phyloP scores from a whole-genome alignment of 192 early-diverging fungal species.

The Endogone sp. region DNA sequence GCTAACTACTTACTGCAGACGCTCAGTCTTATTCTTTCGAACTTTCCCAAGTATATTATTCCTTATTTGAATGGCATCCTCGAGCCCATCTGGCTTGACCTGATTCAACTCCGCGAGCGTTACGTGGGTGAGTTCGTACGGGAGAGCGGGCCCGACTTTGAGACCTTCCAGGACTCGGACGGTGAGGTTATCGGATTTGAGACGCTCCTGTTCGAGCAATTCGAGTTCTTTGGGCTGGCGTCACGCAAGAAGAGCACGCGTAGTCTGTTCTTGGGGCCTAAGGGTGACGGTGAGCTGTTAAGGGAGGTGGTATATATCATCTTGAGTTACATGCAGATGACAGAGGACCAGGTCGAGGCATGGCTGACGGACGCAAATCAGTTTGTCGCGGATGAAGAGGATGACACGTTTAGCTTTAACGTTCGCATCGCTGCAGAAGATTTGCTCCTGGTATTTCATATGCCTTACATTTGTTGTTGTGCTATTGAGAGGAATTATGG shows the following conservation, averaged over 20 bases:
- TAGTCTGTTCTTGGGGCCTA: slow-evolving; percentile 41
- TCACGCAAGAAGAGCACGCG: slow-evolving; percentile 49
- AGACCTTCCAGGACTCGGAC: slow-evolving; percentile 64
- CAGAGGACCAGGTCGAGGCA: slow-evolving; percentile 68
- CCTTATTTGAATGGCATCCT: slow-evolving; percentile 47
- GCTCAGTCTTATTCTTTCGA: slow-evolving; percentile 51
- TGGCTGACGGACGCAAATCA: slow-evolving; percentile 85
- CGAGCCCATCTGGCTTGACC: slow-evolving; percentile 68
- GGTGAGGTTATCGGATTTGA: slow-evolving; percentile 67
- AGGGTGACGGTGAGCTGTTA: slow-evolving; percentile 44
- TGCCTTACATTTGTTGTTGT: not conserved
- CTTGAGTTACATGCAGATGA: slow-evolving; percentile 79
- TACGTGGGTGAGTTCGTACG: slow-evolving; percentile 48
- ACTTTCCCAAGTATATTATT: slow-evolving; percentile 60
- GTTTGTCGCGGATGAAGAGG: slow-evolving; percentile 89
- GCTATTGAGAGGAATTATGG: too few species aligned
- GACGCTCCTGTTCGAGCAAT: slow-evolving; percentile 58
- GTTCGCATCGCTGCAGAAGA: slow-evolving; percentile 82
- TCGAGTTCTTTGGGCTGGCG: slow-evolving; percentile 64
- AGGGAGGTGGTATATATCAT: slow-evolving; percentile 51
- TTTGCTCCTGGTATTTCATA: slow-evolving; percentile 48
- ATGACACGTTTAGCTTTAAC: slow-evolving; percentile 82
- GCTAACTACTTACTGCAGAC: slow-evolving; percentile 41
- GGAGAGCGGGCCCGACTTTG: slow-evolving; percentile 30
- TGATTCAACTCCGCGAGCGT: slow-evolving; percentile 48